Evolutionary conservation across 2,329 filamentous ascomycete species (phyloP).

Genomic region (Akanthomyces uredinophilus): DNA sequence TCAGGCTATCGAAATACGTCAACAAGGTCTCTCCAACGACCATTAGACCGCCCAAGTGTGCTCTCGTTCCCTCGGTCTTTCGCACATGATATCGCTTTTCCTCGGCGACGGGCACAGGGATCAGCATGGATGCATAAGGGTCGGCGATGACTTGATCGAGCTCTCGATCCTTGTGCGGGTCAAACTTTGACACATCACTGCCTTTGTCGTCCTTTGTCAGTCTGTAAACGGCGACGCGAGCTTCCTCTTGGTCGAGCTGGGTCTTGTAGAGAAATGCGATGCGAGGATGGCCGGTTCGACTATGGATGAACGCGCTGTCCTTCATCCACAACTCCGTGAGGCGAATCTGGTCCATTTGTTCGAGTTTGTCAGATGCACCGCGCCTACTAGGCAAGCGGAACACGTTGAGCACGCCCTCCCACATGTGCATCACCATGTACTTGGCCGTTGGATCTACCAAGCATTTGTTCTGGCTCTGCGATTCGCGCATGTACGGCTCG

Average conservation of each 20-base stretch:
- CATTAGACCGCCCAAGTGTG: slow-evolving; percentile 64
- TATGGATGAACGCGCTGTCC: slow-evolving; percentile 51
- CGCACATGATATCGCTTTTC: slow-evolving; percentile 57
- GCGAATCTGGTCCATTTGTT: slow-evolving; percentile 49
- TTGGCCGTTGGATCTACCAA: slow-evolving; percentile 74
- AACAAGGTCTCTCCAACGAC: slow-evolving; percentile 77
- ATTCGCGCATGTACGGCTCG: slow-evolving; percentile 64
- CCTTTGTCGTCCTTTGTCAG: slow-evolving; percentile 55
- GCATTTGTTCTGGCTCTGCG: slow-evolving; percentile 77
- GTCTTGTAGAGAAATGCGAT: slow-evolving; percentile 56
- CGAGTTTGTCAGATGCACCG: slow-evolving; percentile 38
- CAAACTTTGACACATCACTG: slow-evolving; percentile 48
- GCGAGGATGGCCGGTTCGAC: slow-evolving; percentile 52
- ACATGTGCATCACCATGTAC: slow-evolving; percentile 53
- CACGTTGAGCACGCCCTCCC: slow-evolving; percentile 55
- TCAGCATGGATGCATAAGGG: slow-evolving; percentile 54
- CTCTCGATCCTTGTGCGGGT: slow-evolving; percentile 50
- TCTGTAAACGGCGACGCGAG: slow-evolving; percentile 54
- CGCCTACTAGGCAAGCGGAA: slow-evolving; percentile 46
- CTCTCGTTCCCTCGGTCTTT: slow-evolving; percentile 46
- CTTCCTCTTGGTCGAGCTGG: slow-evolving; percentile 46
- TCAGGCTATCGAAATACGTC: slow-evolving; percentile 78
- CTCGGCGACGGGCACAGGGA: slow-evolving; percentile 55
- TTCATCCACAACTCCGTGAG: slow-evolving; percentile 57
- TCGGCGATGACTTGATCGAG: slow-evolving; percentile 50